Percentiles rank a stretch among this genome's conserved stretches.
Conservation (phyloP, 495 filamentous ascomycete species). For the Penicillium dipodomyicola region DNA sequence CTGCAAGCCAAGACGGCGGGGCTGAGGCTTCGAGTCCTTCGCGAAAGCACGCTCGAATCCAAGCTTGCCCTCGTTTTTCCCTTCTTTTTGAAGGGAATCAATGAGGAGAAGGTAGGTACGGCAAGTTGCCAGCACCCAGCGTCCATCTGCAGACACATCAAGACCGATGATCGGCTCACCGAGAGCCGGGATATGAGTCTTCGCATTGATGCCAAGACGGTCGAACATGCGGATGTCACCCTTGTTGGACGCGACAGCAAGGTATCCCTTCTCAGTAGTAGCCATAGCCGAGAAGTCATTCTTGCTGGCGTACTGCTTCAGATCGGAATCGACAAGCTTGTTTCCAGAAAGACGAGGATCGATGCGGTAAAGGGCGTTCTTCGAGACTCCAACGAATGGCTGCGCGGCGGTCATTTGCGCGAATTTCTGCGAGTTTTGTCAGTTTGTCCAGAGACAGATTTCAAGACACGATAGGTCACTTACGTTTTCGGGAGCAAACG, state of each 20-base stretch:
- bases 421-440: conserved; percentile 66
- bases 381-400: conserved; percentile 87
- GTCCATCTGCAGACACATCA: conserved; percentile 90
- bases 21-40: conserved; percentile 90
- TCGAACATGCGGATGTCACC: conserved; percentile 97
- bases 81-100: conserved; percentile 83
- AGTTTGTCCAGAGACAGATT: conserved; percentile 11
- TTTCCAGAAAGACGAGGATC: conserved; percentile 87
- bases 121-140: conserved; percentile 93
- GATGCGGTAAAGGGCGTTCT: conserved; percentile 89
- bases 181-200: conserved; percentile 93
- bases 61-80: conserved; percentile 96
- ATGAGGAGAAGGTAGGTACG: conserved; percentile 93
- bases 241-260: conserved; percentile 95
- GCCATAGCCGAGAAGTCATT: conserved; percentile 93
- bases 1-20: conserved; percentile 81
- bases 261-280: conserved; percentile 92
- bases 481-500: conserved; percentile 85
- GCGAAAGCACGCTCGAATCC: conserved; percentile 93
- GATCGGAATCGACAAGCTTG: conserved; percentile 87
- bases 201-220: conserved; percentile 92
- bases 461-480: conserved; percentile 15
- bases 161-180: conserved; percentile 94
- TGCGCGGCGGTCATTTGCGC: conserved; percentile 95
- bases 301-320: conserved; percentile 95